A percentile compares a stretch with the other conserved stretches of the same genome.
Evolutionary conservation across 2,329 filamentous ascomycete species (phyloP).

Genomic region (Alternaria sp.): DNA sequence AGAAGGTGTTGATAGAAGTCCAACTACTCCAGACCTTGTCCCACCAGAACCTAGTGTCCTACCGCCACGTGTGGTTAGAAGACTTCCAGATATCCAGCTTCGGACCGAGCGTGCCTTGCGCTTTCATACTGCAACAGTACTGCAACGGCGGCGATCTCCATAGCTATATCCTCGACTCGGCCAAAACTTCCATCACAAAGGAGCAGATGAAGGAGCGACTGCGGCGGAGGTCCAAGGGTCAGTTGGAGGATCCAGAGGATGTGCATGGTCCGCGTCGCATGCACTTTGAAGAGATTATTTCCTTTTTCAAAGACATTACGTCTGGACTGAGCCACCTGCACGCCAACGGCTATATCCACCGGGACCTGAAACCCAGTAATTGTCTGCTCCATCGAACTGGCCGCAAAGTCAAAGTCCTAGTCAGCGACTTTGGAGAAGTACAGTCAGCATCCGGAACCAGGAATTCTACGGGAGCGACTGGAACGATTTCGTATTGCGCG

Average conservation of each 20-base stretch:
- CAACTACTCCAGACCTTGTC: constrained; percentile 90
- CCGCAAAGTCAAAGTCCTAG: constrained; percentile 77
- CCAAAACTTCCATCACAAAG: constrained; percentile 69
- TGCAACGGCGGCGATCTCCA: constrained; percentile 94
- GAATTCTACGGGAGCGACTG: constrained; percentile 91
- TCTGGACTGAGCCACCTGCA: constrained; percentile 91
- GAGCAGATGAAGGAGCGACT: constrained; percentile 90
- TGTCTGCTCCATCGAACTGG: constrained; percentile 85
- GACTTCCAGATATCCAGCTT: constrained; percentile 84
- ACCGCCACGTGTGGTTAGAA: constrained; percentile 97
- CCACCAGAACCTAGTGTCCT: constrained; percentile 94
- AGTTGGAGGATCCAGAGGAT: constrained; percentile 69
- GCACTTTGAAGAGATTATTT: constrained; percentile 92
- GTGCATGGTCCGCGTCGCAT: constrained; percentile 63
- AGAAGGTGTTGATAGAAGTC: constrained; percentile 93
- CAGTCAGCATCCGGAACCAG: constrained; percentile 82
- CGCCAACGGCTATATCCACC: constrained; percentile 89
- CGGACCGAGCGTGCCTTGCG: constrained; percentile 89
- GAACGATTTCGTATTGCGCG: constrained; percentile 96
- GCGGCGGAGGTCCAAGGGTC: constrained; percentile 80
- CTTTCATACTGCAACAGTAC: constrained; percentile 97
- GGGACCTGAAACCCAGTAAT: constrained; percentile 95
- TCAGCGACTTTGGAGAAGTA: constrained; percentile 98
- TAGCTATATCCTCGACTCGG: constrained; percentile 79
- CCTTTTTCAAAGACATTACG: constrained; percentile 94